phyloP scores from a whole-genome alignment of 192 early-diverging fungal genomes.

The Funneliformis geosporum region DNA sequence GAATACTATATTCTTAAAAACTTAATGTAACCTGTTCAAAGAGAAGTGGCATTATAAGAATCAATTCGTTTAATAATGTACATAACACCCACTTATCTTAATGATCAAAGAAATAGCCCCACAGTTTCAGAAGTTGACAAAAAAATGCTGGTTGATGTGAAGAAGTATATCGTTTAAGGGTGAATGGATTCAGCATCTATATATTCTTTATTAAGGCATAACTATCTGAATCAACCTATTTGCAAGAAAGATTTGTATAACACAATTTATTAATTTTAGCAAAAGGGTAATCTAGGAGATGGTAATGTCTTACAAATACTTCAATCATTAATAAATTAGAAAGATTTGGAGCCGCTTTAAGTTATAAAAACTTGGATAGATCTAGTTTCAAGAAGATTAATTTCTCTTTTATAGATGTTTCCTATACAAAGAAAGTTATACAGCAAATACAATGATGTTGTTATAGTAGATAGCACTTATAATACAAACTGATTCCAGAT shows the following conservation, averaged over 20 bases:
- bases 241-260: too few relatives aligned
- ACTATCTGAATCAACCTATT: background rate
- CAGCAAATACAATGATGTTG: background rate
- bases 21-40: background rate
- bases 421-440: background rate
- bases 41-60: background rate
- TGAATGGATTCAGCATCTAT: background rate
- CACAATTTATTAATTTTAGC: background rate
- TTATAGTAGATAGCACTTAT: constrained; percentile 5
- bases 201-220: background rate
- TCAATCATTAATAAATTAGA: background rate
- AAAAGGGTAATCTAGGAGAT: background rate
- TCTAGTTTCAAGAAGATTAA: background rate
- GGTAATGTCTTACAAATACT: background rate
- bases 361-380: background rate
- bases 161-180: background rate
- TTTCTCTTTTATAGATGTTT: background rate
- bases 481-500: background rate
- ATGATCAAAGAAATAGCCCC: background rate
- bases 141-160: background rate
- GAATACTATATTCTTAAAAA: background rate
- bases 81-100: background rate
- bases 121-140: background rate
- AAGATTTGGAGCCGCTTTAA: background rate
- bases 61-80: background rate